A percentile compares a stretch with the other conserved stretches of the same genome.
Conservation (phyloP, 768 basidiomycete genomes). For the Termitomyces sp. region DNA sequence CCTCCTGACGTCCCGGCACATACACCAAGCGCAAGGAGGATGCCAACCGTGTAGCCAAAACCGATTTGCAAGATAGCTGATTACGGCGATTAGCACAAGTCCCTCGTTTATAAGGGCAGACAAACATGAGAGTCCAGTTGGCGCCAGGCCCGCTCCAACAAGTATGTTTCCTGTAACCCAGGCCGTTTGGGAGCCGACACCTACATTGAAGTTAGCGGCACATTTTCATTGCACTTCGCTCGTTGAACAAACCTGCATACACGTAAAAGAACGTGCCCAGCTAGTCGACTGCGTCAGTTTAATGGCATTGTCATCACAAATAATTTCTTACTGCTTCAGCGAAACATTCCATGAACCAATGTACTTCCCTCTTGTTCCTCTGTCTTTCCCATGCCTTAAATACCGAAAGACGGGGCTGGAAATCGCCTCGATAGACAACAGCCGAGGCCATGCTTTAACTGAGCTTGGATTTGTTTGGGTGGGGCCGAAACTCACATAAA, state of each 20-base stretch:
- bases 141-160: slow-evolving; percentile 19
- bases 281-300: slow-evolving; percentile 24
- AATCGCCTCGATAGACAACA: slow-evolving; percentile 37
- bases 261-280: slow-evolving; percentile 60
- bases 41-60: slow-evolving; percentile 53
- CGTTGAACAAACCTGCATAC: slow-evolving; percentile 39
- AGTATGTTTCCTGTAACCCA: slow-evolving; percentile 43
- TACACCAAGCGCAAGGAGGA: slow-evolving; percentile 51
- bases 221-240: background rate
- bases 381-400: slow-evolving; percentile 47
- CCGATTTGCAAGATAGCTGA: slow-evolving; percentile 55
- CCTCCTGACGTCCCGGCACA: slow-evolving; percentile 53
- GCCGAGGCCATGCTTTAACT: slow-evolving; percentile 11
- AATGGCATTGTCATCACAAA: background rate
- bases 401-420: slow-evolving; percentile 31
- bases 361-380: slow-evolving; percentile 36
- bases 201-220: slow-evolving; percentile 19
- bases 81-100: background rate
- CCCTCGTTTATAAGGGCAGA: slow-evolving; percentile 1
- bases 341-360: slow-evolving; percentile 53
- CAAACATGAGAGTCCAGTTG: slow-evolving; percentile 45
- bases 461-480: background rate
- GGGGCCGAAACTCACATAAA: background rate
- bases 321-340: slow-evolving; percentile 49
- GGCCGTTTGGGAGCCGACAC: slow-evolving; percentile 50